Base-by-base conservation (phyloP, 2,329 filamentous ascomycete genomes). In the Sporothrix dimorphospora region DNA sequence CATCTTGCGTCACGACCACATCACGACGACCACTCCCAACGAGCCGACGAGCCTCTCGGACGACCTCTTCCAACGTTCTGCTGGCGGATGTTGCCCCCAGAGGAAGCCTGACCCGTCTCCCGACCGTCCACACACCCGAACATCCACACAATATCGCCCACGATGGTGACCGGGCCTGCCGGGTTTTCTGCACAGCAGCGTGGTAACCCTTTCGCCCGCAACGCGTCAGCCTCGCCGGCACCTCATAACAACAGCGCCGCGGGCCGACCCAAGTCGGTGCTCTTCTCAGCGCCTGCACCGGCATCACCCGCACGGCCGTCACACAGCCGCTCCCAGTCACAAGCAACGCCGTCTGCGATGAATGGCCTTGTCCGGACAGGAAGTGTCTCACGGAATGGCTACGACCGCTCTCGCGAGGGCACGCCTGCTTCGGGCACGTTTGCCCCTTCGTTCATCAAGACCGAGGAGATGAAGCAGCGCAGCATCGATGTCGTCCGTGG, bases 371-470 rank as follows among this genome's bases (percentile, higher is more conserved):
- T 67, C 68, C 77, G 76, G 11, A 61, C 72, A 4, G 73, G 70
- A 73, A 66, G 75, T 73, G 70, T 76, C 30, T 74, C 79, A 21
- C 81, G 83, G 40, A 83, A 86, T 75, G 79, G 81, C 24, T 83
- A 86, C 38, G 83, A 81, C 65, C 88, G 91, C 75, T 96, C 94
- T 5, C 87, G 88, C 75, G 90, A 87, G 73, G 88, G 85, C 77
- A 87, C 87, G 1, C 86, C 89, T 7, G 84, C 86, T 7, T 93
- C 92, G 0, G 92, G 89, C 75, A 99, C 96, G 1, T 99, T 99
- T 83, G 95, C 96, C 47, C 96, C 95, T 2, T 93, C 94, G 11
- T 99, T 99, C 81, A 98, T 99, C 82, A 96, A 95, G 81, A 89
- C 90, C 0, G 94, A 97, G 75, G 93, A 94, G 75, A 84, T 92